Base-by-base conservation (phyloP, 2,329 filamentous ascomycete genomes). In the Sporothrix dimorphospora region DNA sequence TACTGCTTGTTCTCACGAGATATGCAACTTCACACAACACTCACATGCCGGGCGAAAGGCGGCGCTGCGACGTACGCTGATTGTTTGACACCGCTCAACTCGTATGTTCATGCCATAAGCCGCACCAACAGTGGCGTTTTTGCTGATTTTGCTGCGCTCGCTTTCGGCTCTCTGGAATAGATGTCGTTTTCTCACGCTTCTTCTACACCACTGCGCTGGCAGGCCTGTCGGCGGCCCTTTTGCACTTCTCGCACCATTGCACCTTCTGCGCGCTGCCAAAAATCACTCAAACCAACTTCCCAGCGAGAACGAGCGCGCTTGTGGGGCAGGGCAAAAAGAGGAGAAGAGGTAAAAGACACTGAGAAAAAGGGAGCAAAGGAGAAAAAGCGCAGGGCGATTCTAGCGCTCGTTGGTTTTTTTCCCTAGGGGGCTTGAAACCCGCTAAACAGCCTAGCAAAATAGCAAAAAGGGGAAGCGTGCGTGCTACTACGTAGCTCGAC, bases 381-480 rank as follows among this genome's bases (percentile, higher is more conserved):
- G 19, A 40, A 21, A 61, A 5, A 8, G 55, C 51, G 51, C 51
- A 55, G 6, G 7, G 57, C 30, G 38, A 11, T 63, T 63, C 38
- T 42, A 65, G 59, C 59, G 59, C 59, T 4, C 5, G 30, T 14
- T 11, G 21, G 14, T 12, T 47, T 34, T 66, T 40, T 27, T 42
- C 21, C 40, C 42, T 66, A 7, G 38, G 40, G 65, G 45, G 65
- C 30, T 19, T 57, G 66, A 69, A 69, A 69, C 47, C 49, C n/a
- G 27, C 27, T 51, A 51, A 42, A 42, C 30, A 42, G 49, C 66
- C n/a, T n/a, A n/a, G n/a, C n/a, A n/a, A n/a, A n/a, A n/a, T 45
- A 69, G 34, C 16, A 67, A 53, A 68, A 51, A 51, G 65, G 65
- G 45, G 45, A 47, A 68, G 27, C 65, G 47, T 38, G 65, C 8